Conservation (phyloP, 2,329 filamentous ascomycete species). For the Fonsecaea multimorphosa region DNA sequence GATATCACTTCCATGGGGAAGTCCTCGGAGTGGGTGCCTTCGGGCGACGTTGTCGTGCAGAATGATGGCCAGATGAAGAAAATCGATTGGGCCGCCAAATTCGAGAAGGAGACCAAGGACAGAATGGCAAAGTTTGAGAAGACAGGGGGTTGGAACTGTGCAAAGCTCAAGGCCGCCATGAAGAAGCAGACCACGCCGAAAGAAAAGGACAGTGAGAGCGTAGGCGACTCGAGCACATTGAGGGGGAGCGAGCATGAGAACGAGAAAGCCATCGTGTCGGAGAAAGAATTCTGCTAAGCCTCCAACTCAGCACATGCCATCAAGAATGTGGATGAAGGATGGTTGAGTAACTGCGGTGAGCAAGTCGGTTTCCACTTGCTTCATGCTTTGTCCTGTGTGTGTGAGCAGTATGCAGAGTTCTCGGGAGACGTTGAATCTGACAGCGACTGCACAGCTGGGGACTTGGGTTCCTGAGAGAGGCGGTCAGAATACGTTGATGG, state of each 20-base stretch:
- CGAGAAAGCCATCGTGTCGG: conserved; percentile 7
- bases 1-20: conserved; percentile 33
- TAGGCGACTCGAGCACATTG: conserved; percentile 7
- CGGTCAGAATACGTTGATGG: background rate
- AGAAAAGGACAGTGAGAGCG: background rate
- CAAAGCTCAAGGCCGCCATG: conserved; percentile 1
- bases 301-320: background rate
- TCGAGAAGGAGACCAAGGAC: conserved; percentile 24
- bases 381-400: background rate
- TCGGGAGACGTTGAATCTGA: background rate
- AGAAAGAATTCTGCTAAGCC: conserved; percentile 20
- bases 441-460: background rate
- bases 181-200: conserved; percentile 3
- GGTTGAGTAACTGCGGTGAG: background rate
- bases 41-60: conserved; percentile 30
- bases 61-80: conserved; percentile 34
- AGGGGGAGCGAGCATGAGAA: conserved; percentile 1
- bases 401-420: background rate
- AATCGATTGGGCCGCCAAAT: conserved; percentile 28
- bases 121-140: conserved; percentile 20
- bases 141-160: conserved; percentile 18
- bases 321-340: background rate
- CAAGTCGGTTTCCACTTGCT: background rate
- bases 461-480: background rate
- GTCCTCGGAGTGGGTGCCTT: conserved; percentile 32